Evolutionary conservation across 1,284 basidiomycete genomes (phyloP), one percentile per base, ranked within the genome.

Genomic region (Ustilago vetiveriae): DNA sequence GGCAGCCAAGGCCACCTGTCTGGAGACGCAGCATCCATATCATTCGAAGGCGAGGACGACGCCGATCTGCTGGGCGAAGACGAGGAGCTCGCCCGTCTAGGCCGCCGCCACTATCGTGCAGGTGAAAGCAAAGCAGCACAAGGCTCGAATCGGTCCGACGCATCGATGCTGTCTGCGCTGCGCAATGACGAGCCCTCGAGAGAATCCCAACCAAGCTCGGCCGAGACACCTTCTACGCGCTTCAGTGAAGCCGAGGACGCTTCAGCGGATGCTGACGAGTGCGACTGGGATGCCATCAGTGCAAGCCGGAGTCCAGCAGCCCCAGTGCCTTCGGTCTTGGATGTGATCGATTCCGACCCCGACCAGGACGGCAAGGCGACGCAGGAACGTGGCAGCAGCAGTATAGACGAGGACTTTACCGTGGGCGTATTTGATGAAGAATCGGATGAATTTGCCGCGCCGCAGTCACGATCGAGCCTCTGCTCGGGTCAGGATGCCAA

Each of bases 401-500:
- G 57, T 32, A 26, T 56, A 14, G 65, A 62, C 27, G 65, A 68
- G 29, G 65, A 68, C 26, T 68, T 68, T 30, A 53, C 65, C n/a
- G 53, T 68, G 6, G 65, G 65, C 23, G 42, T 62, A 33, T 36
- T 62, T 10, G 65, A 68, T 16, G 65, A 62, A 23, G 65, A 62
- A 13, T 47, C 65, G 24, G 51, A 48, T 11, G 29, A 43, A 32
- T 42, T 36, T 21, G 51, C 54, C 11, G 38, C 48, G n/a, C 29
- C 27, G 8, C 58, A 54, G 19, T 55, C 51, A 13, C 38, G 45
- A 9, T 27, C 54, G 3, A 52, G 39, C 33, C 48, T 56, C 19
- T 48, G 45, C 1, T 26, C 45, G 1, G 23, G 41, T 8, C 37
- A 48, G 14, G 54, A 37, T 3, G 6, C 14, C 8, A 52, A 23